Conservation (phyloP, 2,329 filamentous ascomycete genomes). For the Beauveria caledonica region DNA sequence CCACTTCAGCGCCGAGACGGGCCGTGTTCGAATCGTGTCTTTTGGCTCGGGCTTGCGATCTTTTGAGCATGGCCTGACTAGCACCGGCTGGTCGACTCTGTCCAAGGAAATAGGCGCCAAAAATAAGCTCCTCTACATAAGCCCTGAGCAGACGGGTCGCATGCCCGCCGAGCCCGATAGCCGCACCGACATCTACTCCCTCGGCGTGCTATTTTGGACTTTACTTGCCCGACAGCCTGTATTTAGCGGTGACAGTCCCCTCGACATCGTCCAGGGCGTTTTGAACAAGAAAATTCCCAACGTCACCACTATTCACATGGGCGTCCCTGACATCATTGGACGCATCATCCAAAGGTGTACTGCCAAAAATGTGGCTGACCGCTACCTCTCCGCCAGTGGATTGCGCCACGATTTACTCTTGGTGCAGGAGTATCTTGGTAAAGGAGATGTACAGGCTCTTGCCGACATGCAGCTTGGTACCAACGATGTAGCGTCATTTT, state of each 20-base stretch:
- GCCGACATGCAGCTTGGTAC: constrained; percentile 67
- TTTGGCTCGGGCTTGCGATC: constrained; percentile 81
- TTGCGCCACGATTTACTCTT: constrained; percentile 71
- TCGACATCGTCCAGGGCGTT: constrained; percentile 89
- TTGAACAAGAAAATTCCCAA: constrained; percentile 69
- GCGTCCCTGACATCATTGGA: constrained; percentile 76
- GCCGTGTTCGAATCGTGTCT: constrained; percentile 68
- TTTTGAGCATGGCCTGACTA: constrained; percentile 82
- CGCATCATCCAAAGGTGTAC: constrained; percentile 88
- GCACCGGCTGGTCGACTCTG: constrained; percentile 76
- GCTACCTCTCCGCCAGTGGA: constrained; percentile 84
- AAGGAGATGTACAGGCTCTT: constrained; percentile 65
- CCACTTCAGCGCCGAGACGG: constrained; percentile 67
- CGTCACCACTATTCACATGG: constrained; percentile 68
- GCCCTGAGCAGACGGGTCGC: constrained; percentile 87
- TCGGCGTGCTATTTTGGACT: constrained; percentile 84
- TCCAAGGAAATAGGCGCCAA: constrained; percentile 79
- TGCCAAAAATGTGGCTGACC: constrained; percentile 75
- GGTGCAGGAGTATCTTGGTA: constrained; percentile 64
- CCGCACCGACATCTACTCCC: constrained; percentile 86
- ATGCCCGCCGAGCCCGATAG: constrained; percentile 88
- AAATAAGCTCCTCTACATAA: constrained; percentile 85
- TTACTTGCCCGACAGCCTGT: constrained; percentile 72
- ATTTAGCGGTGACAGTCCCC: constrained; percentile 69
- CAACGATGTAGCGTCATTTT: constrained; percentile 88